phyloP scores from a whole-genome alignment of 305 asterid species.

The Fraxinus angustifolia region DNA sequence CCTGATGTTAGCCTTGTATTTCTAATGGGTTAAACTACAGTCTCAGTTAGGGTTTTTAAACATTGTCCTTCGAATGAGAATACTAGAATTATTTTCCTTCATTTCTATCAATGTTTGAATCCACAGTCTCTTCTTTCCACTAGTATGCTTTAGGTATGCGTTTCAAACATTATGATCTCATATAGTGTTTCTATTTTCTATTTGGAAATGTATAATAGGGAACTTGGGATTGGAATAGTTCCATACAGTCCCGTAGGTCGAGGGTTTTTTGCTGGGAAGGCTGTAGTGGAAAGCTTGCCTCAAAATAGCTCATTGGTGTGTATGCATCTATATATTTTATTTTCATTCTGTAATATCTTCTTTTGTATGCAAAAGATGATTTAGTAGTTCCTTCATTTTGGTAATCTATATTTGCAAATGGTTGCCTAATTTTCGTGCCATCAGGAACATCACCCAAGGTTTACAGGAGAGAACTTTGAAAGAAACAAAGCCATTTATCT shows the following conservation, averaged over 20 bases:
- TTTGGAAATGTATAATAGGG: conserved; percentile 30
- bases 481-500: conserved; percentile 48
- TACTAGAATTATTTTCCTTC: not conserved
- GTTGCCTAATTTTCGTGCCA: not conserved
- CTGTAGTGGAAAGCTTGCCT: conserved; percentile 40
- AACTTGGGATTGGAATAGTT: conserved; percentile 62
- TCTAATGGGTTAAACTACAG: not conserved
- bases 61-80: not conserved
- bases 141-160: not conserved
- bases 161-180: not conserved
- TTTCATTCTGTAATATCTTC: not conserved
- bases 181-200: too few relatives aligned
- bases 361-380: not conserved
- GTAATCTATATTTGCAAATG: not conserved
- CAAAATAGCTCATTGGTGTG: conserved; percentile 43
- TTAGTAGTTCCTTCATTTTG: not conserved
- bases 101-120: not conserved
- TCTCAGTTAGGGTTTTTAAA: not conserved
- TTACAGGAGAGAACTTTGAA: conserved; percentile 56
- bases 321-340: not conserved
- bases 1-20: not conserved
- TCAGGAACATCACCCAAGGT: conserved; percentile 50
- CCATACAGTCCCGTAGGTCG: conserved; percentile 60
- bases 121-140: not conserved
- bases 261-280: conserved; percentile 58